phyloP scores from a whole-genome alignment of 768 basidiomycete species.

The Phylloporus sp. region DNA sequence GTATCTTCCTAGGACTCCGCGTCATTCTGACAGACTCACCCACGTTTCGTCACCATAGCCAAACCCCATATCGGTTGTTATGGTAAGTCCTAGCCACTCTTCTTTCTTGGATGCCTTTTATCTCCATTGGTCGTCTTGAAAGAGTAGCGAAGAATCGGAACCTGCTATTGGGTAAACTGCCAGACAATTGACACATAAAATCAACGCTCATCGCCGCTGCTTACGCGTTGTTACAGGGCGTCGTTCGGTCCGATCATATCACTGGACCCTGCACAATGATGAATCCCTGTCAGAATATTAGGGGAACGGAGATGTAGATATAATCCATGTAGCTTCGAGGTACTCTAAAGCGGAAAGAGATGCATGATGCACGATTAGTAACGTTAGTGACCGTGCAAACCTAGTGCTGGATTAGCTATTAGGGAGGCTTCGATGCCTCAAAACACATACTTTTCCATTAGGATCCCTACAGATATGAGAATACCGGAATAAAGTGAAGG shows the following conservation, averaged over 20 bases:
- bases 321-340: too few relatives aligned
- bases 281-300: slow-evolving; percentile 6
- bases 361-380: too few relatives aligned
- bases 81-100: neutral
- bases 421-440: neutral
- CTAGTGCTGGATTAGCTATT: too few relatives aligned
- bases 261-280: slow-evolving; percentile 18
- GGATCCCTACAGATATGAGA: too few relatives aligned
- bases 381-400: too few relatives aligned
- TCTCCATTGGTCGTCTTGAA: neutral
- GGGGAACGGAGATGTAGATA: too few relatives aligned
- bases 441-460: neutral
- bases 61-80: neutral
- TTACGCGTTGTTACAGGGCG: slow-evolving; percentile 15
- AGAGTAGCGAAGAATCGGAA: slow-evolving; percentile 1
- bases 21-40: slow-evolving; percentile 2
- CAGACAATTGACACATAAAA: neutral
- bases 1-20: neutral
- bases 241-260: slow-evolving; percentile 14
- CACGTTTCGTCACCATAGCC: neutral
- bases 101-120: neutral
- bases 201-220: neutral
- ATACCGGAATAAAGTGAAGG: neutral
- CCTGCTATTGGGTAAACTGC: slow-evolving; percentile 2
- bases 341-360: slow-evolving; percentile 1